Evolutionary conservation across 2,329 filamentous ascomycete genomes (phyloP), one percentile per base, ranked within the genome.

Genomic region (Beauveria sp.): DNA sequence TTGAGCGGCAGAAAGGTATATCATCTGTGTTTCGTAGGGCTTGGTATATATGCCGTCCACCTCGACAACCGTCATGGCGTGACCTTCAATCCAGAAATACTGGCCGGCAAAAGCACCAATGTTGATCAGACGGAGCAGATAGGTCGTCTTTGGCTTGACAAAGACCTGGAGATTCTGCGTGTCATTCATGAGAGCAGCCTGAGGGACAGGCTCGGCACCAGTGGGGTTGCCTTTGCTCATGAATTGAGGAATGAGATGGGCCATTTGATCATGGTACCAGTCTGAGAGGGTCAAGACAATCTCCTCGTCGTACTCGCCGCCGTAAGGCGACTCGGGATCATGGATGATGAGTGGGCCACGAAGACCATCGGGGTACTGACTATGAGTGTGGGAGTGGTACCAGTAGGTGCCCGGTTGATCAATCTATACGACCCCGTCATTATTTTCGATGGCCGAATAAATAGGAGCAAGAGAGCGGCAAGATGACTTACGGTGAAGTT

Each of bases 341-440:
- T 88, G 82, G 20, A 90, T 77, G 58, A 90, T 81, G 38, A 90
- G 72, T 1, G 86, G 80, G 0, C 81, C 86, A 22, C 87, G 79
- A 5, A 89, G 76, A 14, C 88, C 88, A 69, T 91, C 88, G 1
- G 87, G 86, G 64, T 90, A 90, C 70, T 89, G 87, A 26, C 81
- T 85, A 64, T 79, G 78, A 24, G 80, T 79, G 68, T 91, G 88
- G 5, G 85, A 88, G 70, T 91, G 88, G 66, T 92, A 93, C 89
- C 89, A 92, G 72, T 90, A 92, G 1, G 88, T 90, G 30, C 89
- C 89, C 0, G 86, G 80, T 74, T 90, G 87, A 53, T 84, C 69
- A 60, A 38, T 38, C 34, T 38, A 6, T 16, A 38, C 6, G 12
- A 38, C 1, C 3, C 12, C 5, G 34, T 38, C 12, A 38, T 6